Evolutionary conservation across 2,329 filamentous ascomycete species (phyloP), one percentile per base, ranked within the genome.

Genomic region (Trichophyton mentagrophytes): DNA sequence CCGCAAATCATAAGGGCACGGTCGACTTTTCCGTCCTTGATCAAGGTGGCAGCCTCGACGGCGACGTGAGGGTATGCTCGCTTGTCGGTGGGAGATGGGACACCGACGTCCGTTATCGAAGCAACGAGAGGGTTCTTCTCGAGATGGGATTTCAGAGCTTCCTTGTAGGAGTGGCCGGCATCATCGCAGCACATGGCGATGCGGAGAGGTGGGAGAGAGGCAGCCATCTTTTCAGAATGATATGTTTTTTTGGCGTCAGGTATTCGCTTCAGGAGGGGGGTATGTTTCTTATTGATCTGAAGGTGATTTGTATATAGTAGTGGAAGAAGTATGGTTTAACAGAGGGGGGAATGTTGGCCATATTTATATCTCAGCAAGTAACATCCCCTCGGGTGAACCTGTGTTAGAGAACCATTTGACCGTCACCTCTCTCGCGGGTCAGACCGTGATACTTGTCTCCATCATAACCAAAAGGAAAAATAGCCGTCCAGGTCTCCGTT

Each of bases 1-100:
- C 90, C 89, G 76, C 89, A 95, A 76, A 95, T 89, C 47, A 90
- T 77, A 42, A 95, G 79, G 0, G 88, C 89, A 59, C 89, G 85
- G 74, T 95, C 89, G 59, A 82, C 86, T 68, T 78, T 75, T 64
- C 77, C 76, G 51, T 73, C 71, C 57, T 70, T 73, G 69, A 78
- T 74, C 62, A 75, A 71, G 61, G 81, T 78, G 47, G 87, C 87
- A 3, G 88, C 89, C 44, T 83, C 82, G 46, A 89, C 87, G 61
- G 89, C 89, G 46, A 88, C 82, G 72, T 89, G 86, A 0, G 89
- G 88, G 73, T 95, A 95, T 2, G 89, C 85, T 1, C 87, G 92
- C 72, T 89, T 89, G 79, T 93, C 88, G 61, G 78, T 75, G 60
- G 78, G 69, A 51, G 79, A 77, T 66, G 82, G 77, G 65, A 88